Evolutionary conservation across 2,329 filamentous ascomycete genomes (phyloP).

Genomic region (Sodiomyces alkalinus): DNA sequence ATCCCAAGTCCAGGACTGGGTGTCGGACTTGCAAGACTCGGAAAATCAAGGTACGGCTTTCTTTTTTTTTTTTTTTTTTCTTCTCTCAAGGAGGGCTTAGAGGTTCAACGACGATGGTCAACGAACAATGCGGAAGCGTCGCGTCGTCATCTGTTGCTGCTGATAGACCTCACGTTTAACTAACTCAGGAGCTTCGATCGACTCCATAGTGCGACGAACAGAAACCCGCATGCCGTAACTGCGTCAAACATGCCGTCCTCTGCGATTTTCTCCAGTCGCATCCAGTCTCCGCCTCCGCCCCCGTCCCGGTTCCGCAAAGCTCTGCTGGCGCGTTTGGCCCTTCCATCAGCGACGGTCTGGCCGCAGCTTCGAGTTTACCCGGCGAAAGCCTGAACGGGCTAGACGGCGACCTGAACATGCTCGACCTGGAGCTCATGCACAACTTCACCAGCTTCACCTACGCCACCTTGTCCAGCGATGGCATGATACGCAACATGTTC

Average conservation of each 20-base stretch:
- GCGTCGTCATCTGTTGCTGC: no score
- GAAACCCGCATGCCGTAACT: constrained; percentile 13
- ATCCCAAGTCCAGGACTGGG: constrained; percentile 37
- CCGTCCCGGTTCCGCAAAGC: not conserved
- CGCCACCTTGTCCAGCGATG: constrained; percentile 26
- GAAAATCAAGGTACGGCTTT: constrained; percentile 26
- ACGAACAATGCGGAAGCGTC: not conserved
- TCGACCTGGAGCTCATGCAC: constrained; percentile 37
- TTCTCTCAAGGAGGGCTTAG: not conserved
- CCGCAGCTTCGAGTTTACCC: no score
- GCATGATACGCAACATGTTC: constrained; percentile 27
- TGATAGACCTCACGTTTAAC: no score
- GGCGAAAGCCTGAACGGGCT: no score
- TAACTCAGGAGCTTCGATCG: no score
- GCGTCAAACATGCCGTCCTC: constrained; percentile 13
- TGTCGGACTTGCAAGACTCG: constrained; percentile 39
- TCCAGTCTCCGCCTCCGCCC: not conserved
- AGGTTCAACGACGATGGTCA: not conserved
- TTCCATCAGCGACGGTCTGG: no score
- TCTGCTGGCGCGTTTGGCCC: not conserved
- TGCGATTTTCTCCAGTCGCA: constrained; percentile 12
- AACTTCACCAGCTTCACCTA: constrained; percentile 35
- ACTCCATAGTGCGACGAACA: constrained; percentile 12
- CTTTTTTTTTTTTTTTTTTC: not conserved
- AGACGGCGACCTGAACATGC: constrained; percentile 19